Evolutionary conservation across 1,139 yeast genomes (phyloP).

Genomic region (Saccharomyces pastorianus): DNA sequence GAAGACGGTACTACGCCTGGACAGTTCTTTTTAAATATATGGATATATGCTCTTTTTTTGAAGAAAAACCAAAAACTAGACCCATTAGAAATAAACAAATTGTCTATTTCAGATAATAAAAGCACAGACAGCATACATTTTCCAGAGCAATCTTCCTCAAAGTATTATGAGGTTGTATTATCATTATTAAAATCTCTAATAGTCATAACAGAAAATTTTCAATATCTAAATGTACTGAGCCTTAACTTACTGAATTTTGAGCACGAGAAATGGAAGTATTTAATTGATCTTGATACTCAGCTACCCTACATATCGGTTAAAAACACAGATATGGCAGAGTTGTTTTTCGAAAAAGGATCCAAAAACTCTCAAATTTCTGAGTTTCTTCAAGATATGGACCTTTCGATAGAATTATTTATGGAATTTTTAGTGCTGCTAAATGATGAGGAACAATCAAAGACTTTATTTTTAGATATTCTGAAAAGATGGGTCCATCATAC

Average conservation of each 20-base stretch:
- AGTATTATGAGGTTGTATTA: constrained; percentile 37
- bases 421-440: constrained; percentile 45
- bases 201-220: constrained; percentile 35
- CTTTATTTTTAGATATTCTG: constrained; percentile 46
- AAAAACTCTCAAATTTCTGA: constrained; percentile 1
- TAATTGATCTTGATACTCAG: constrained; percentile 38
- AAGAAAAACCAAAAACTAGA: constrained; percentile 33
- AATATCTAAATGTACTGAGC: constrained; percentile 35
- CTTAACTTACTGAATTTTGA: constrained; percentile 40
- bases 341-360: background rate
- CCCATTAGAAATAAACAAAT: constrained; percentile 22
- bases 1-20: constrained; percentile 25
- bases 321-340: constrained; percentile 19
- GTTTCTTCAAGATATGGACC: constrained; percentile 45
- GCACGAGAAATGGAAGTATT: constrained; percentile 45
- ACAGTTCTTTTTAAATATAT: constrained; percentile 40
- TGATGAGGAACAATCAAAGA: constrained; percentile 41
- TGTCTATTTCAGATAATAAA: background rate
- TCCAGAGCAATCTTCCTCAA: background rate
- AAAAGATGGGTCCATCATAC: constrained; percentile 48
- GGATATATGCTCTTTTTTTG: constrained; percentile 56
- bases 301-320: constrained; percentile 42
- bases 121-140: too few species aligned
- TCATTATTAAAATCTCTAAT: constrained; percentile 45
- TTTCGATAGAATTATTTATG: constrained; percentile 40